A percentile compares a stretch with the other conserved stretches of the same genome.
These are phyloP conservation scores for Xenoacremonium recifei DNA, from an alignment of 2,329 filamentous ascomycete species.

Conservation along the genomic window DNA sequence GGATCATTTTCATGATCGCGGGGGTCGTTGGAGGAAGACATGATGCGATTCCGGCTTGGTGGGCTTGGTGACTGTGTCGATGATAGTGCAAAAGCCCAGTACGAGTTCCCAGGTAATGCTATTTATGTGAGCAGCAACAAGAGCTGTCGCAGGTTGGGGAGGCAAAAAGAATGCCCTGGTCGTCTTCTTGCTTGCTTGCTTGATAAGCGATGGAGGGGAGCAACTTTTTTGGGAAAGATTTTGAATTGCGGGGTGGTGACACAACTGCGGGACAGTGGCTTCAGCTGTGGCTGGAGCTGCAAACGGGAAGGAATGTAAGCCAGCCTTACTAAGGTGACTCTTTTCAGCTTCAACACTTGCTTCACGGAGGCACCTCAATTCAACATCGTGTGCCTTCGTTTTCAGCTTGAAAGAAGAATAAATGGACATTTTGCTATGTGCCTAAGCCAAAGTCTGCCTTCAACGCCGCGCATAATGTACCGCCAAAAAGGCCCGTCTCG, in stretches of 20 bases:
- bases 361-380: no score
- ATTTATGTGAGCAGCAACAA: not conserved
- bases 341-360: no score
- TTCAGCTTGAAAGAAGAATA: no score
- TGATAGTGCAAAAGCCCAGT: not conserved
- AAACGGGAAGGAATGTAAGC: no score
- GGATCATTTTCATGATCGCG: conserved; percentile 18
- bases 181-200: conserved; percentile 14
- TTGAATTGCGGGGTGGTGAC: conserved; percentile 27
- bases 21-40: conserved; percentile 30
- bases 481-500: not conserved
- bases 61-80: conserved; percentile 1
- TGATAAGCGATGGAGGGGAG: conserved; percentile 24
- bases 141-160: not conserved
- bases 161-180: not conserved
- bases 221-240: conserved; percentile 22
- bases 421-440: no score
- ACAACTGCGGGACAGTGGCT: conserved; percentile 9
- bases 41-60: conserved; percentile 6
- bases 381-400: no score
- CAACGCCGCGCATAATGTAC: not conserved
- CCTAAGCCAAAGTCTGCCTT: not conserved
- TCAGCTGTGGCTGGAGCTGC: not conserved
- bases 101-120: not conserved
- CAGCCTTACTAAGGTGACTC: no score